phyloP scores from a whole-genome alignment of 2,329 filamentous ascomycete genomes.

The Thermochaetoides dissita region DNA sequence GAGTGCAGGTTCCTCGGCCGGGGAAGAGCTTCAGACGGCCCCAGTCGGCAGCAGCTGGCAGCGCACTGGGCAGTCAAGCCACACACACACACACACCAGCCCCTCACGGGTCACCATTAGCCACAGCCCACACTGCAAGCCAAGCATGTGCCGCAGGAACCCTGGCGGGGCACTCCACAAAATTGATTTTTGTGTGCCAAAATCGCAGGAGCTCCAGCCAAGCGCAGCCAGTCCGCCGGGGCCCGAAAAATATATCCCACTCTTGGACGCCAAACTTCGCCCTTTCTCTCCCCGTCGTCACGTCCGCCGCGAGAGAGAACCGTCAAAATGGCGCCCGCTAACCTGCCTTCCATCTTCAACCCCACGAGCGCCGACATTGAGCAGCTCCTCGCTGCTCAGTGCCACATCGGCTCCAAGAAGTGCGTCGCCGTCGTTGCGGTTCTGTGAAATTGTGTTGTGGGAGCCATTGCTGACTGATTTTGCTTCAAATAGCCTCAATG shows the following conservation, averaged over 20 bases:
- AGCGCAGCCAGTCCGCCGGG: conserved; percentile 7
- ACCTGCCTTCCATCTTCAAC: conserved; percentile 92
- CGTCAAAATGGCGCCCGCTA: conserved; percentile 84
- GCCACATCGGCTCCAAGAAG: conserved; percentile 96
- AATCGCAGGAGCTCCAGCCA: conserved; percentile 9
- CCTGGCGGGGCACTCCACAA: conserved; percentile 20
- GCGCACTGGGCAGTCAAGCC: neutral
- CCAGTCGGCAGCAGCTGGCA: neutral
- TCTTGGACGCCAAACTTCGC: conserved; percentile 11
- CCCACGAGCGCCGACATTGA: conserved; percentile 97
- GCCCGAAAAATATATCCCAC: conserved; percentile 14
- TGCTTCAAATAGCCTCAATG: conserved; percentile 50
- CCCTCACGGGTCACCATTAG: neutral
- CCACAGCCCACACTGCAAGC: neutral
- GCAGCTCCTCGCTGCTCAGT: conserved; percentile 95
- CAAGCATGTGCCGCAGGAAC: conserved; percentile 7
- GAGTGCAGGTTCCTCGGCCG: conserved; percentile 2
- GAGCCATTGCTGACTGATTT: neutral
- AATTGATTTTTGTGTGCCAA: conserved; percentile 17
- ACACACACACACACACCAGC: neutral
- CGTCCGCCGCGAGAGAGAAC: conserved; percentile 22
- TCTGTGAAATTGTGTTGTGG: conserved; percentile 5
- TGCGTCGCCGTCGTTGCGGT: conserved; percentile 5
- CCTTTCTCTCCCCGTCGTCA: conserved; percentile 20
- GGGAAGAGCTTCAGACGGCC: neutral